Percentiles rank a stretch among this genome's conserved stretches.
Conservation (phyloP, 805 yeast species). For the Sungouiella blattae region DNA sequence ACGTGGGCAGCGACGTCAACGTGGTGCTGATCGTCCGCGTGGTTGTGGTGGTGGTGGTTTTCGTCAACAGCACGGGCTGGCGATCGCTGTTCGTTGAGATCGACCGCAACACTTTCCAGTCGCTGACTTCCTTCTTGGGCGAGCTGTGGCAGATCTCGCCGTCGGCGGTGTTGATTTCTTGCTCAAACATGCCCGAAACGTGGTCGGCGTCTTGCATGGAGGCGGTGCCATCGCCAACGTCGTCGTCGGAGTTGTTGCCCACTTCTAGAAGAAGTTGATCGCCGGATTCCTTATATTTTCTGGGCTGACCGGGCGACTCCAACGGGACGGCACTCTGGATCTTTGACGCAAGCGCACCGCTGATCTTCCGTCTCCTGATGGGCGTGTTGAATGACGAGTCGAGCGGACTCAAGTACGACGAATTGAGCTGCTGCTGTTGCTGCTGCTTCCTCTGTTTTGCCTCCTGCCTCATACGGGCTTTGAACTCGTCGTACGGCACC, state of each 20-base stretch:
- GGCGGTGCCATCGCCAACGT: constrained; percentile 14
- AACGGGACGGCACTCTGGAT: constrained; percentile 79
- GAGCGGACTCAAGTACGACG: constrained; percentile 26
- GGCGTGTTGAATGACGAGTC: constrained; percentile 67
- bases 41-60: constrained; percentile 45
- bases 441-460: constrained; percentile 34
- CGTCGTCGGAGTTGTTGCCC: constrained; percentile 45
- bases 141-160: constrained; percentile 15
- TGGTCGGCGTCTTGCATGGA: constrained; percentile 21
- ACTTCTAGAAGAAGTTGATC: constrained; percentile 33
- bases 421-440: constrained; percentile 29
- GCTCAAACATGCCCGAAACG: constrained; percentile 4
- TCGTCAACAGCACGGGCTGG: constrained; percentile 38
- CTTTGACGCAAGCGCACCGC: constrained; percentile 66
- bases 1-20: constrained; percentile 32
- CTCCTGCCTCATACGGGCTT: constrained; percentile 47
- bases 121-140: constrained; percentile 24
- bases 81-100: constrained; percentile 29
- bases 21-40: constrained; percentile 48
- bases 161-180: constrained; percentile 14
- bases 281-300: constrained; percentile 52
- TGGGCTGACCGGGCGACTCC: constrained; percentile 96
- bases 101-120: constrained; percentile 41
- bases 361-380: constrained; percentile 59
- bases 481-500: constrained; percentile 59